Base-by-base conservation (phyloP, 225 moss, liverwort and hornwort species). In the Polytrichum formosum region DNA sequence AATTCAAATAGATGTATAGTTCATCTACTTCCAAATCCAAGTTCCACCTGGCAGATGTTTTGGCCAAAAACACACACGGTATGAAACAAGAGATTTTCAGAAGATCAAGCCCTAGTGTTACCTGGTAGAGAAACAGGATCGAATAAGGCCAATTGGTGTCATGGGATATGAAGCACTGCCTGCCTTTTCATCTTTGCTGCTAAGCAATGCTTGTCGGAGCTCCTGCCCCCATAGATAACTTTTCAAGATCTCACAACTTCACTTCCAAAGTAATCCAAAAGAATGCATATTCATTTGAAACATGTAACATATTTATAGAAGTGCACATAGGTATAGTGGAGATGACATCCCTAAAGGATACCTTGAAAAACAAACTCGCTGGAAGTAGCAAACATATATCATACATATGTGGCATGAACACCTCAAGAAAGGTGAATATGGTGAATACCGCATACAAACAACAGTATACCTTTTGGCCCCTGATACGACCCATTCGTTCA, bases 111-210 rank as follows among this genome's bases (percentile, higher is more conserved):
- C 21, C 22, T 35, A 22, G 17, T 30, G 54, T 70, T 75, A 96
- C 96, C 96, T 93, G 27, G 96, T 96, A 73, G 93, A 91, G 80
- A 96, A 96, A 85, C 96, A 96, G 28, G 96, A 96, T 30, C 93
- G 96, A 46, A 96, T 85, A 29, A 91, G 89, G 56, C 96, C 96
- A 70, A 96, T 90, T 22, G 96, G 93, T 66, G 96, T 93, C 93
- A 96, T 90, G 37, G 93, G 93, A 77, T 93, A 96, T 8, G 93
- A 88, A 56, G 70, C 85, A 66, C 80, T 90, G 35, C 91, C 84
- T 74, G 82, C 80, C 77, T 89, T 91, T 70, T 84, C 86, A 68
- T 87, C 83, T 65, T 87, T 89, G 72, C 84, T 84, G 72, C 82
- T 88, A 72, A 96, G 77, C 68, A 95, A 84, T 28, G 85, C 90